Percentiles rank a stretch among this genome's conserved stretches.
These are phyloP conservation scores for Harringtonia aguacate DNA, from an alignment of 2,329 filamentous ascomycete species.

Conservation along the genomic window DNA sequence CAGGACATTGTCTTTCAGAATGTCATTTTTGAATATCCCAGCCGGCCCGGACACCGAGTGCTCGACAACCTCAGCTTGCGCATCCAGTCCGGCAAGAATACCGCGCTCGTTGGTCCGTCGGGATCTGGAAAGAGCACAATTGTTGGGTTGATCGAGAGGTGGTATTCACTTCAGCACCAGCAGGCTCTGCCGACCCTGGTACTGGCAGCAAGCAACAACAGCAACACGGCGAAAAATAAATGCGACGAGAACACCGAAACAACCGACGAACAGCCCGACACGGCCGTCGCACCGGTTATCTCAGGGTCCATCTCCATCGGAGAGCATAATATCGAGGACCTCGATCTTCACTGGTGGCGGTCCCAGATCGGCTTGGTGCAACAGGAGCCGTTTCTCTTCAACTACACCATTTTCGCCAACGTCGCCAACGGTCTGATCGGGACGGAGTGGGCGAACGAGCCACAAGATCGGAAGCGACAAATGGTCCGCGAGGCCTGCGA, in stretches of 20 bases:
- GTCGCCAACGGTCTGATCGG: constrained; percentile 34
- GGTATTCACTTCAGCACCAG: constrained; percentile 31
- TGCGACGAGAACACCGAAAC: constrained; percentile 2
- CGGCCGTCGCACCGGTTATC: constrained; percentile 19
- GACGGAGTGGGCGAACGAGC: constrained; percentile 11
- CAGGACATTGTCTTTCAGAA: constrained; percentile 50
- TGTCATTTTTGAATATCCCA: constrained; percentile 66
- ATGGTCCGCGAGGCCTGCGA: constrained; percentile 42
- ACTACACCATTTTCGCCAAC: constrained; percentile 36
- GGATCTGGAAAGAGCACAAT: constrained; percentile 68
- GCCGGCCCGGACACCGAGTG: constrained; percentile 51
- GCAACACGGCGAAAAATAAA: constrained; percentile 16
- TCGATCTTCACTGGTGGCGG: constrained; percentile 54
- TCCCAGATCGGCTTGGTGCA: constrained; percentile 31
- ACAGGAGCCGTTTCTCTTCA: constrained; percentile 27
- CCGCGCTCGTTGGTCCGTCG: constrained; percentile 63
- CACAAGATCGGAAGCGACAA: constrained; percentile 25
- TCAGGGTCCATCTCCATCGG: constrained; percentile 43
- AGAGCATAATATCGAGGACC: constrained; percentile 62
- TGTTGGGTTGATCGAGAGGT: constrained; percentile 58
- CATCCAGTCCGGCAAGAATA: constrained; percentile 55
- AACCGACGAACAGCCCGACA: constrained; percentile 1
- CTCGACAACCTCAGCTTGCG: constrained; percentile 46
- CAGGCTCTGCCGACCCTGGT: constrained; percentile 32
- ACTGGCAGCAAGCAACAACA: constrained; percentile 24